These are phyloP conservation scores for Ichthyophthirius multifiliis DNA, from an alignment of 169 alveolate genomes.

Conservation along the genomic window DNA sequence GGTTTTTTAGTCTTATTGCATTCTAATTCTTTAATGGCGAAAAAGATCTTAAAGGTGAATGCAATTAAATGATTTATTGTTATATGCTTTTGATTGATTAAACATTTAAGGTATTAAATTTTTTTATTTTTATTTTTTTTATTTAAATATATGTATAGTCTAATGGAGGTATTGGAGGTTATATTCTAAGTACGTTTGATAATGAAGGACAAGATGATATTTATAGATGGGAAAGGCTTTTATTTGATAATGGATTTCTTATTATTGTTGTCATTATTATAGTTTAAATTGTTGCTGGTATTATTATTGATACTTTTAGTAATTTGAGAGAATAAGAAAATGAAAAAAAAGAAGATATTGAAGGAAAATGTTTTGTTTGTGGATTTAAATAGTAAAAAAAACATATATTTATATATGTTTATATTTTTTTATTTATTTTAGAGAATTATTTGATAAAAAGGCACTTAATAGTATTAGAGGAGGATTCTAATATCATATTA, in stretches of 20 bases:
- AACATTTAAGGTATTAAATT: conserved; percentile 29
- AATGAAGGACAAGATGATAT: neutral
- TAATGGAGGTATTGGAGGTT: conserved; percentile 54
- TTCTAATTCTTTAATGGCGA: neutral
- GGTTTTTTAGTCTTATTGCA: conserved; percentile 34
- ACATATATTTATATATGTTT: neutral
- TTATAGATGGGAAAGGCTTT: conserved; percentile 43
- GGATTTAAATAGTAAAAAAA: conserved; percentile 25
- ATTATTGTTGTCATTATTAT: conserved; percentile 53
- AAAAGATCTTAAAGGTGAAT: conserved; percentile 10
- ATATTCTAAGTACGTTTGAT: conserved; percentile 2
- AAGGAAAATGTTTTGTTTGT: conserved; percentile 67
- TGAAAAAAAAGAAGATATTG: conserved; percentile 44
- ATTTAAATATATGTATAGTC: neutral
- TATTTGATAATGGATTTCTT: conserved; percentile 61
- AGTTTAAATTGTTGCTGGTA: conserved; percentile 64
- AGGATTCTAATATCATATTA: conserved; percentile 20
- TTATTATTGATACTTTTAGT: conserved; percentile 60
- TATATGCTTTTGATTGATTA: conserved; percentile 22
- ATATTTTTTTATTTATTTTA: conserved; percentile 7
- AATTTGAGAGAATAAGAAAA: conserved; percentile 53
- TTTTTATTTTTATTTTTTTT: neutral
- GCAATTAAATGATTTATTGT: conserved; percentile 38
- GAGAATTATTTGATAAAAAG: conserved; percentile 59
- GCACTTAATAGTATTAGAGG: conserved; percentile 19